Evolutionary conservation across 208 protist genomes (phyloP).

Genomic region (Acanthamoeba castellanii): DNA sequence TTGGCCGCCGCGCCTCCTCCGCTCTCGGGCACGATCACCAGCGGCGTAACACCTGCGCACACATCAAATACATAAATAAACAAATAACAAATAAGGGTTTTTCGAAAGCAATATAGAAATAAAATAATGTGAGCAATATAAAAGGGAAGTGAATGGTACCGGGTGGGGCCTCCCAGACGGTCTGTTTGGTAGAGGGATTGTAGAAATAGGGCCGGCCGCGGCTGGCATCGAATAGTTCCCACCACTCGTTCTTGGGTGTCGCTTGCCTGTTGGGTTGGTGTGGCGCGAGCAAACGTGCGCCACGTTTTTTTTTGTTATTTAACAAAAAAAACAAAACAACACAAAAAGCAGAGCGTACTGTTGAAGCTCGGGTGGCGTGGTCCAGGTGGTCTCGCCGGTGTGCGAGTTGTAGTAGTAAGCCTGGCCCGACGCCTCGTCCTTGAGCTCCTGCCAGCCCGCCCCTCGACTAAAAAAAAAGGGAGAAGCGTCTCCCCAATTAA

Average conservation of each 20-base stretch:
- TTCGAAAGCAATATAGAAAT: not conserved
- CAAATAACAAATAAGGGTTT: not conserved
- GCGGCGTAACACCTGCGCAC: not conserved
- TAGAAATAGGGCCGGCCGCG: constrained; percentile 61
- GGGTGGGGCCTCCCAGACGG: constrained; percentile 48
- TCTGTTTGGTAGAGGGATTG: constrained; percentile 46
- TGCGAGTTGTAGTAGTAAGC: not conserved
- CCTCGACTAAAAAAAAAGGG: not conserved
- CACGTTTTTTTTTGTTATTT: no score
- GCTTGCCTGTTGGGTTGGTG: not conserved
- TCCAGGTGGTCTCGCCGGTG: not conserved
- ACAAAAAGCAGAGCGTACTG: not conserved
- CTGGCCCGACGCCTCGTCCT: not conserved
- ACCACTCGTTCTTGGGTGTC: constrained; percentile 30
- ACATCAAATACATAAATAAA: not conserved
- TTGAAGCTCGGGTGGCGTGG: not conserved
- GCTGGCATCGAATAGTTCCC: constrained; percentile 57
- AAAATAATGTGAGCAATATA: not conserved
- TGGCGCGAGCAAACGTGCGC: not conserved
- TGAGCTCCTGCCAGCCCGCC: not conserved
- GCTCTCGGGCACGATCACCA: constrained; percentile 32
- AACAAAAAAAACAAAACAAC: no score
- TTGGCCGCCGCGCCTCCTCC: not conserved
- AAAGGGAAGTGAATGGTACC: not conserved
- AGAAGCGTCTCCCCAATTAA: not conserved